Evolutionary conservation across 768 basidiomycete genomes (phyloP).

Genomic region (Lactarius psammicola): DNA sequence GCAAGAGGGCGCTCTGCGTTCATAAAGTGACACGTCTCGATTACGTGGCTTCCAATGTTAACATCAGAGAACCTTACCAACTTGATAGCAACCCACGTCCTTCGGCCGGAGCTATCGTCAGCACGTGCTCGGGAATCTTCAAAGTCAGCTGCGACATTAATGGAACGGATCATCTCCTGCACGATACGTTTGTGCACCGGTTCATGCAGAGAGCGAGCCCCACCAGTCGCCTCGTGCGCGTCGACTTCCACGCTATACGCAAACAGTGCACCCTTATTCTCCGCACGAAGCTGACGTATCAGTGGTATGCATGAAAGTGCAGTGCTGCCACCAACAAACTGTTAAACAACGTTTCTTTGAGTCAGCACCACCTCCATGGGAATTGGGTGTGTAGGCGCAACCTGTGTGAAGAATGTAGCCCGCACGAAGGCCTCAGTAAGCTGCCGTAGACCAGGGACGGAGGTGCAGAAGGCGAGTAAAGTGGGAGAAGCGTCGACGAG

Average conservation of each 20-base stretch:
- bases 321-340: conserved; percentile 91
- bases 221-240: conserved; percentile 48
- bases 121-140: conserved; percentile 48
- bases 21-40: background rate
- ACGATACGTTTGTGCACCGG: conserved; percentile 61
- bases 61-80: conserved; percentile 47
- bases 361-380: background rate
- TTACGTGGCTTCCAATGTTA: background rate
- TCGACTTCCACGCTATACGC: conserved; percentile 87
- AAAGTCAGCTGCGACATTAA: conserved; percentile 79
- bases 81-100: conserved; percentile 86
- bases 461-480: conserved; percentile 55
- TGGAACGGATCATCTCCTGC: conserved; percentile 70
- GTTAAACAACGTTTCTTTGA: background rate
- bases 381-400: conserved; percentile 33
- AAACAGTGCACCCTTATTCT: conserved; percentile 74
- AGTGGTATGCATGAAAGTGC: conserved; percentile 65
- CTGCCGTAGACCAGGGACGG: conserved; percentile 58
- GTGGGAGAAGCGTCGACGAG: conserved; percentile 75
- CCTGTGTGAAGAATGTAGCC: conserved; percentile 84
- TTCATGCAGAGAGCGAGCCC: conserved; percentile 29
- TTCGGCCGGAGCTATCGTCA: conserved; percentile 39
- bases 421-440: conserved; percentile 70
- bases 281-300: conserved; percentile 56
- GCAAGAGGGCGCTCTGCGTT: conserved; percentile 63